Evolutionary conservation across 2,329 filamentous ascomycete genomes (phyloP), one percentile per base, ranked within the genome.

Genomic region (Talaromyces sp.): DNA sequence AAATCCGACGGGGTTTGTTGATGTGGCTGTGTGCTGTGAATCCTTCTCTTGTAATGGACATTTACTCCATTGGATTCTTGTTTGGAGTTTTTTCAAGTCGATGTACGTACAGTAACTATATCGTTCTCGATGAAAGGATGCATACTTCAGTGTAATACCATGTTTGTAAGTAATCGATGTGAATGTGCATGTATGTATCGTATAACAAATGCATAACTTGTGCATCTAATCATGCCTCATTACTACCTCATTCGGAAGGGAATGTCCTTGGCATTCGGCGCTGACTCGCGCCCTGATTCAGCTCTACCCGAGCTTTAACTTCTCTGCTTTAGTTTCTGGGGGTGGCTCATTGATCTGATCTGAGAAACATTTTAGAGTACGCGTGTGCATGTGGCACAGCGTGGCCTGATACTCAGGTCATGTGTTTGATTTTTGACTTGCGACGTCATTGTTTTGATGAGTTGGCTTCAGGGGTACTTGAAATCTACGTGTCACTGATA

Each of bases 251-350:
- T 22, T 36, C 17, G 31, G 31, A 31, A 56, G 25, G 11, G 29
- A 34, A 31, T 5, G 15, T 36, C n/a, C 51, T 34, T 34, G 29
- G 51, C 51, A n/a, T 54, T 15, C 31, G 29, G 19, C 53, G 19
- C 53, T 56, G 53, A 56, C 31, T 56, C 53, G n/a, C 31, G 49
- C 53, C 29, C 53, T 56, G 53, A 38, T 25, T 56, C 53, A 56
- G 53, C n/a, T 56, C 31, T 56, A 56, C 29, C n/a, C 1, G 10
- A 58, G 47, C 47, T 51, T 27, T 27, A 25, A 51, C 25, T 17
- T 13, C n/a, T 45, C 13, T 8, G 5, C 54, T 27, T 4, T 36
- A 25, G 54, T 53, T 27, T 34, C 51, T 56, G 53, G 53, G 53
- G 31, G 53, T 38, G 53, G 53, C 53, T 56, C n/a, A 36, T 31